Percentiles rank a stretch among this genome's conserved stretches.
Conservation (phyloP, 345 rosid species). For the Euclidium syriacum region DNA sequence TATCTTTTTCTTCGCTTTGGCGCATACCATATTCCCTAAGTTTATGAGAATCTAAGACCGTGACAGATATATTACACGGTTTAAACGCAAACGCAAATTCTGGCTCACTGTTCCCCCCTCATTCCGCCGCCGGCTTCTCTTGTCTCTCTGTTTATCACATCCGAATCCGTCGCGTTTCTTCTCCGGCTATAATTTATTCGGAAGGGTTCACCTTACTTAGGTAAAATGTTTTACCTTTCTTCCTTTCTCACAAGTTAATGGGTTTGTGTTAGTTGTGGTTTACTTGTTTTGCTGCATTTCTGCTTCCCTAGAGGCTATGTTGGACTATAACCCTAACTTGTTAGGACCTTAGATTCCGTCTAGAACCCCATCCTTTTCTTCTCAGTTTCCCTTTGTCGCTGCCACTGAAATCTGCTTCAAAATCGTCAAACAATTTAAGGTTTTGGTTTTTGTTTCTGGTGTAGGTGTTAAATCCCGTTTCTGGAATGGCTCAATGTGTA, state of each 20-base stretch:
- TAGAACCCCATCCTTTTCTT: background rate
- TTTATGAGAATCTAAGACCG: no score
- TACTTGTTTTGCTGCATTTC: background rate
- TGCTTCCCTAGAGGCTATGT: background rate
- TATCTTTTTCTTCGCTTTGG: no score
- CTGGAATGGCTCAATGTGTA: slow-evolving; percentile 43
- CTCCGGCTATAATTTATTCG: background rate
- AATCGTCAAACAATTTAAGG: background rate
- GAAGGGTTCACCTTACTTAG: background rate
- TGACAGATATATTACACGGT: background rate
- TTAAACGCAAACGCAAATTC: slow-evolving; percentile 15
- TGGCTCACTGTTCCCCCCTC: background rate
- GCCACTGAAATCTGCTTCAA: background rate
- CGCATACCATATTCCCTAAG: no score
- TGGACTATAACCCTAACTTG: background rate
- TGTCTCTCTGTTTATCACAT: background rate
- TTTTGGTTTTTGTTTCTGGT: background rate
- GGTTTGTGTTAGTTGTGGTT: background rate
- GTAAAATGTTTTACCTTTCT: slow-evolving; percentile 3
- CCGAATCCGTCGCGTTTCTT: background rate
- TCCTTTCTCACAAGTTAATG: background rate
- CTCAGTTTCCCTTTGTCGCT: background rate
- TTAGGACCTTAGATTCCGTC: background rate
- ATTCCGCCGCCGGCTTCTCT: slow-evolving; percentile 20
- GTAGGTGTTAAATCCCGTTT: background rate